Evolutionary conservation across 1,139 yeast species (phyloP), one percentile per base, ranked within the genome.

Genomic region (Debaryomyces subglobosus): DNA sequence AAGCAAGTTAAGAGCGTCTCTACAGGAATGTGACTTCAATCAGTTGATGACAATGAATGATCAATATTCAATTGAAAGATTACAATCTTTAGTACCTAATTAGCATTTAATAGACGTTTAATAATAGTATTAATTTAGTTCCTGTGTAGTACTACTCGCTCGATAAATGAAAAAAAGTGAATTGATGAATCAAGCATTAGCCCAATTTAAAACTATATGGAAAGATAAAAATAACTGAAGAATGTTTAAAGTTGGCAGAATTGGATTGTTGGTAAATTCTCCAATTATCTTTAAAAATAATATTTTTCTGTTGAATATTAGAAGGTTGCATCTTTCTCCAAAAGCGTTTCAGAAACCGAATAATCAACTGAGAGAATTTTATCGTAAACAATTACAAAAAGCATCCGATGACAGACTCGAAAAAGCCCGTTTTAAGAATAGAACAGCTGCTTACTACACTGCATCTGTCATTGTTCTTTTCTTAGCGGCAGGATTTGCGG

Each of bases 401-500:
- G 43, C 45, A 16, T 37, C 54, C 42, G 50, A 53, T 32, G 65
- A 63, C 43, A 58, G 73, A 50, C 71, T 64, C 47, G 71, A 65
- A 40, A 58, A 63, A 44, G 68, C 69, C 40, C 64, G 62, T 47
- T 64, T 54, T 49, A 63, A 65, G 45, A 75, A 74, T 61, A 61
- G 65, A 45, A 74, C 96, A 0, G 83, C 89, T 9, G 82, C 86
- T 4, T 81, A 86, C 62, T 92, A 92, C 64, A 74, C 94, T 1
- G 72, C 85, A 1, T 85, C 96, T 23, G 72, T 90, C 37, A 85
- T 86, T 12, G 71, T 94, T 25, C 71, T 85, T 8, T 89, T 90
- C 53, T 71, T 90, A 41, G 94, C 97, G 0, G 72, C 94, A 20
- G 79, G 96, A 0, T 94, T 91, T 67, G 89, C 94, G 9, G 90